Base-by-base conservation (phyloP, 2,329 filamentous ascomycete species). In the Colletotrichum tamarilloi region DNA sequence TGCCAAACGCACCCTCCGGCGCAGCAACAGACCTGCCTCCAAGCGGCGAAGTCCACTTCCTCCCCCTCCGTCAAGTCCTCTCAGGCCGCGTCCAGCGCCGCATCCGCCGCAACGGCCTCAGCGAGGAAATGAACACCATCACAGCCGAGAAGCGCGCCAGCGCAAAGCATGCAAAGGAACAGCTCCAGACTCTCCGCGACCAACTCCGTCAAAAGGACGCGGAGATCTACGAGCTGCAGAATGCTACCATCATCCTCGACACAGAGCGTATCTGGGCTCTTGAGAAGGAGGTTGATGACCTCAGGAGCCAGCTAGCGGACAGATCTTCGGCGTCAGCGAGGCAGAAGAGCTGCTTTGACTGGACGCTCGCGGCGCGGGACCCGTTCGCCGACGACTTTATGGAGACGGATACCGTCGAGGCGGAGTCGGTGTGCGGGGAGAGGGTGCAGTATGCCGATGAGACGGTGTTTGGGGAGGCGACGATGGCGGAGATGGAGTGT, bases 41-140 rank as follows among this genome's bases (percentile, higher is more conserved):
- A 75, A 80, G 81, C 67, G 82, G 83, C 55, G 80, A 85, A 76
- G 73, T 87, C 67, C 81, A 84, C 70, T 87, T 90, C 63, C 79
- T 84, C 32, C 84, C 86, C 0, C 84, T 91, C 3, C 86, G 87
- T 9, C 88, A 90, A 68, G 86, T 90, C 19, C 82, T 90, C 8
- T 87, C 90, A 53, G 89, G 88, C 7, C 86, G 90, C 16, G 84
- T 91, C 58, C 87, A 90, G 80, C 86, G 90, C 5, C 86, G 90
- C 22, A 84, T 90, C 49, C 84, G 88, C 8, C 86, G 90, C 63
- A 89, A 88, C 75, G 85, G 88, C 4, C 78, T 91, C 5, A 90
- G 89, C 75, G 89, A 90, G 74, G 87, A 91, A 80, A 87, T 91
- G 81, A 88, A 90, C 77, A 79, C 80, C 14, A 86, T 90, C 66